A percentile compares a stretch with the other conserved stretches of the same genome.
Evolutionary conservation across 176 grass and related monocot genomes (phyloP).

Genomic region (Avena sativa): DNA sequence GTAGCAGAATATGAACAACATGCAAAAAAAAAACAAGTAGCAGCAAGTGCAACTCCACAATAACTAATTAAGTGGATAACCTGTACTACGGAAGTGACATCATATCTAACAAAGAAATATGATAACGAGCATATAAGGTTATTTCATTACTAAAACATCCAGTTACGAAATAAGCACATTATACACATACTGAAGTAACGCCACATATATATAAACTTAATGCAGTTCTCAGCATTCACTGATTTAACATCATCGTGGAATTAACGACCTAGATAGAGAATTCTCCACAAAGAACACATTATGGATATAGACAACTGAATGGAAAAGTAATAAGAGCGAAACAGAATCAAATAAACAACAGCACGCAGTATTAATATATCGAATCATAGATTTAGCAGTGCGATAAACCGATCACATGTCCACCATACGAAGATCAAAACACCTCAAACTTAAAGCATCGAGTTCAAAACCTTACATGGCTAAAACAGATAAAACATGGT

Average conservation of each 20-base stretch:
- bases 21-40: too few species aligned
- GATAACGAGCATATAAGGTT: too few species aligned
- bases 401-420: slow-evolving; percentile 46
- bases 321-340: background rate
- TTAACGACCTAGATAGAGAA: background rate
- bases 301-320: background rate
- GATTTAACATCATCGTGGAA: background rate
- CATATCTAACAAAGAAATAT: too few species aligned
- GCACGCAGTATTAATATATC: background rate
- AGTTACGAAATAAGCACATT: too few species aligned
- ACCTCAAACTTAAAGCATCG: background rate
- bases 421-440: slow-evolving; percentile 40
- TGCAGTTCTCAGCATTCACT: background rate
- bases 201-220: background rate
- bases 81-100: too few species aligned
- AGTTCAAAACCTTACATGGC: slow-evolving; percentile 50
- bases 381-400: slow-evolving; percentile 31
- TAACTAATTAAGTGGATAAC: too few species aligned
- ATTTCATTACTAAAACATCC: too few species aligned
- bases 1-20: too few species aligned
- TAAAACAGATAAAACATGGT: slow-evolving; percentile 31
- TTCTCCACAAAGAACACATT: background rate
- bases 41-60: too few species aligned
- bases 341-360: background rate
- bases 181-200: too few species aligned